Evolutionary conservation across 1,139 yeast genomes (phyloP).

Genomic region (Suhomyces ambrosiae): DNA sequence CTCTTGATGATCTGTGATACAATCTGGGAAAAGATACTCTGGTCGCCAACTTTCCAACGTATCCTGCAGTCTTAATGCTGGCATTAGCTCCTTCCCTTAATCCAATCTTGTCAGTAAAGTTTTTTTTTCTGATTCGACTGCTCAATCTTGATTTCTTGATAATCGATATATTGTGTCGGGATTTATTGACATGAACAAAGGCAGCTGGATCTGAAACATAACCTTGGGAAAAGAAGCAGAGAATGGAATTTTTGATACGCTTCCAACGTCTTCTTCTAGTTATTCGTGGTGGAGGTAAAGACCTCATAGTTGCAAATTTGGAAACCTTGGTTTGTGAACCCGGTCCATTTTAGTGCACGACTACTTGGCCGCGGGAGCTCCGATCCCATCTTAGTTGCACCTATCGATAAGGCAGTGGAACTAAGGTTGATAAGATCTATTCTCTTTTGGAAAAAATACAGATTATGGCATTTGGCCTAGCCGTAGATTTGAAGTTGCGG

Average conservation of each 20-base stretch:
- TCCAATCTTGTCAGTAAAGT: constrained; percentile 18
- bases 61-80: constrained; percentile 29
- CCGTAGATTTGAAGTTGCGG: too few species aligned
- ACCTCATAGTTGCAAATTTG: constrained; percentile 30
- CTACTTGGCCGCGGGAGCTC: too few species aligned
- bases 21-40: constrained; percentile 27
- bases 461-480: too few species aligned
- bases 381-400: too few species aligned
- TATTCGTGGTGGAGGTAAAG: constrained; percentile 48
- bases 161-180: constrained; percentile 26
- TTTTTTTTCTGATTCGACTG: constrained; percentile 23
- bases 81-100: constrained; percentile 26
- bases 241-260: constrained; percentile 35
- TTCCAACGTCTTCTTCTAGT: constrained; percentile 42
- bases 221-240: constrained; percentile 31
- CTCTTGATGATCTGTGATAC: constrained; percentile 15
- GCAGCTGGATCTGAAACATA: constrained; percentile 32
- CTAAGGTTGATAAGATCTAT: too few species aligned
- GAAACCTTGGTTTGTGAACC: neutral
- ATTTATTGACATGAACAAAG: constrained; percentile 16
- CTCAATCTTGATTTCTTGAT: constrained; percentile 29
- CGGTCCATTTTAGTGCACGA: neutral
- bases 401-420: too few species aligned
- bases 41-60: constrained; percentile 28
- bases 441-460: too few species aligned